Evolutionary conservation across 2,329 filamentous ascomycete species (phyloP), one percentile per base, ranked within the genome.

Genomic region (Colletotrichum sp.): DNA sequence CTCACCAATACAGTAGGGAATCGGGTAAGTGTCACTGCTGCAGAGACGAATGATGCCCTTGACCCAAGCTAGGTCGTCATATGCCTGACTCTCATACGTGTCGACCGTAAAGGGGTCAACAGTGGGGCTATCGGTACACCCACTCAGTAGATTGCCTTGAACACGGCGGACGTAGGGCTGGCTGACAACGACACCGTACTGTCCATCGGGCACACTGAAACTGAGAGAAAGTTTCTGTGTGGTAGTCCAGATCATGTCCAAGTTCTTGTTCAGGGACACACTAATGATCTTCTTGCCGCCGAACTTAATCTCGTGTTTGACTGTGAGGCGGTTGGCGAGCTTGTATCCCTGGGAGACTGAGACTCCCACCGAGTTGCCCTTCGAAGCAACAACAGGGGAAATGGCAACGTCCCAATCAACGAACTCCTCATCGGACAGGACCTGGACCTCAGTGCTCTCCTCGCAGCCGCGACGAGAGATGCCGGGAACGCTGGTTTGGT

Each of bases 161-260:
- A 78, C 21, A 79, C 80, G 72, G 77, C 80, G 24, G 78, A 83
- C 77, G 75, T 78, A 8, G 76, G 81, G 77, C 83, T 86, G 77
- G 76, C 80, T 84, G 21, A 86, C 82, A 31, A 85, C 81, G 24
- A 82, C 79, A 31, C 83, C 84, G 66, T 81, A 83, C 76, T 83
- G 81, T 34, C 80, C 82, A 2, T 68, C 75, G 1, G 83, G 82
- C 0, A 86, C 78, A 6, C 70, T 73, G 61, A 79, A 83, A 5
- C 72, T 70, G 67, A 83, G 82, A 1, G 76, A 74, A 38, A 81
- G 78, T 2, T 79, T 76, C 69, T 83, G 78, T 0, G 76, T 59
- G 81, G 84, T 85, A 1, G 78, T 73, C 43, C 76, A 67, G 16
- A 66, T 78, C 21, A 18, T 57, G 13, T 63, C 72, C 64, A 83